Conservation (phyloP, 225 moss, liverwort and hornwort species). For the Polytrichum formosum region DNA sequence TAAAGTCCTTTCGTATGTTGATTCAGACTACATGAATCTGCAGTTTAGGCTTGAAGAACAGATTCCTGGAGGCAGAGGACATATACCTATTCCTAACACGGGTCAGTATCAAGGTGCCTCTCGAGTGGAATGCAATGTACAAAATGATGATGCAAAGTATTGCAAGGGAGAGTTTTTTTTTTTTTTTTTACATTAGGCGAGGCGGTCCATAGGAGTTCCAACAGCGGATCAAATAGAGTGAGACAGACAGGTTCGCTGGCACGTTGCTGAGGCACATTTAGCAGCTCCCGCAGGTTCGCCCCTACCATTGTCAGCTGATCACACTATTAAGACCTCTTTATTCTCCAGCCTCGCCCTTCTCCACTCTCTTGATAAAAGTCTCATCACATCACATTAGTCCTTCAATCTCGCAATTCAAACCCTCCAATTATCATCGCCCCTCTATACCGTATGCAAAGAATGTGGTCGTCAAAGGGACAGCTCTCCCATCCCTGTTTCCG, state of each 20-base stretch:
- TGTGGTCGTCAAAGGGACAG: not conserved
- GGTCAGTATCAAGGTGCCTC: conserved; percentile 2
- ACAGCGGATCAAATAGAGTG: conserved; percentile 57
- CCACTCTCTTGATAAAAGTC: not conserved
- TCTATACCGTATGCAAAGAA: not conserved
- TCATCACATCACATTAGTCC: not conserved
- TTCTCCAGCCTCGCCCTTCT: conserved; percentile 12
- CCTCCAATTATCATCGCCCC: not conserved
- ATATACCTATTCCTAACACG: conserved; percentile 2
- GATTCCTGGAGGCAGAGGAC: not conserved
- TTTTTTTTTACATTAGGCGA: conserved; percentile 45
- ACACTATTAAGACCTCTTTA: not conserved
- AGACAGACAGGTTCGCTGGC: conserved; percentile 45
- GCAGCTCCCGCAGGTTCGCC: conserved; percentile 54
- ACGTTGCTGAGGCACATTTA: conserved; percentile 57
- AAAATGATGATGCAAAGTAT: not conserved
- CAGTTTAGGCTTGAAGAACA: too few relatives aligned
- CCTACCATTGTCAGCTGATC: conserved; percentile 41
- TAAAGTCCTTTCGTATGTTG: not conserved
- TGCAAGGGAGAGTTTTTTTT: not conserved
- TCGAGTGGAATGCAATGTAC: conserved; percentile 8
- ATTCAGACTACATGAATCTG: not conserved
- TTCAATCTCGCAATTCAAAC: not conserved
- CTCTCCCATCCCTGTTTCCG: conserved; percentile 3
- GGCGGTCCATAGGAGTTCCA: conserved; percentile 65